Evolutionary conservation across 139 green algal species (phyloP).

Genomic region (Chlorella sp.): DNA sequence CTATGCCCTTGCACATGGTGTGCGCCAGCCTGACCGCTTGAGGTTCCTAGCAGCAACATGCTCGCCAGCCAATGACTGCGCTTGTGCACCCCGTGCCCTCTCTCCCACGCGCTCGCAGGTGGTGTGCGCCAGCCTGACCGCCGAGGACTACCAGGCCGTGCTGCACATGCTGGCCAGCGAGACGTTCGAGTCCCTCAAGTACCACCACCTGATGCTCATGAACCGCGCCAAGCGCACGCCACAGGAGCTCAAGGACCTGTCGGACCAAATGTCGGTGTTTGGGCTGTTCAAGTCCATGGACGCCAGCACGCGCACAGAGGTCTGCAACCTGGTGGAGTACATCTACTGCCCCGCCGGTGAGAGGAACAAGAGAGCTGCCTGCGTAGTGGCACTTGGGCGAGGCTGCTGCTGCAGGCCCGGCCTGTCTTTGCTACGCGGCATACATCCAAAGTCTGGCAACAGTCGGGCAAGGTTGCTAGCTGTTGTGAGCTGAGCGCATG

Average conservation of each 20-base stretch:
- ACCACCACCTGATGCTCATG: conserved; percentile 2
- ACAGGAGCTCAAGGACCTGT: background rate
- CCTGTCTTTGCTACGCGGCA: too few species aligned
- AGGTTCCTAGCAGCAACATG: too few species aligned
- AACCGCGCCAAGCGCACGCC: background rate
- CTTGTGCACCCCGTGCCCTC: too few species aligned
- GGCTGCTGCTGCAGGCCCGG: too few species aligned
- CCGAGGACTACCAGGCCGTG: conserved; percentile 1
- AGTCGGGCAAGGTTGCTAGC: too few species aligned
- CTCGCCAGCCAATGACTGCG: too few species aligned
- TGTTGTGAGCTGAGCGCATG: too few species aligned
- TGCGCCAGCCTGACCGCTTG: too few species aligned
- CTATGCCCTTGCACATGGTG: too few species aligned
- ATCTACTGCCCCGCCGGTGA: background rate
- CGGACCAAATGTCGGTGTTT: background rate
- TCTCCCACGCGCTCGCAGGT: background rate
- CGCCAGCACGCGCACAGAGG: background rate
- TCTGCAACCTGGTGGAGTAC: conserved; percentile 10
- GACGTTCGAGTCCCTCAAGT: conserved; percentile 9
- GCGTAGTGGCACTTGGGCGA: too few species aligned
- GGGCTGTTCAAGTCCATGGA: conserved; percentile 6
- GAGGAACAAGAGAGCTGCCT: too few species aligned
- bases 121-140: background rate
- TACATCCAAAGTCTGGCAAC: too few species aligned
- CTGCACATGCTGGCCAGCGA: background rate